Base-by-base conservation (phyloP, 176 grass and related monocot species). In the Secale cereale region DNA sequence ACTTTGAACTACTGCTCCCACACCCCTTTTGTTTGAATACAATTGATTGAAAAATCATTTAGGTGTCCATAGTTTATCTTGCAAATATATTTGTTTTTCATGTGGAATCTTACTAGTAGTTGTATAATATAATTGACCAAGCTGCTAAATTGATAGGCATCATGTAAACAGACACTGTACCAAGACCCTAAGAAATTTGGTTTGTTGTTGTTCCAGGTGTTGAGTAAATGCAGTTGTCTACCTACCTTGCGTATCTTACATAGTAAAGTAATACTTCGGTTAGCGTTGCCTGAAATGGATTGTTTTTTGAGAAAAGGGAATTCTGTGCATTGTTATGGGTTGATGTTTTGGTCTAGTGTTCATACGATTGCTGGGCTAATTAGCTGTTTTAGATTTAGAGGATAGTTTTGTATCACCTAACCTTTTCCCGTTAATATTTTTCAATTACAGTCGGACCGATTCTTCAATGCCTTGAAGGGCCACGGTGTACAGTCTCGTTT, bases 401-500 rank as follows among this genome's bases (percentile, higher is more conserved):
- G 20, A 74, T 73, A 37, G 43, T 29, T 75, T 23, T 45, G 13
- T 81, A 43, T 77, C 35, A 54, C 26, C 48, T 89, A 81, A 64
- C 46, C 59, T 39, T 73, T 77, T 0, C 26, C 23, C n/a, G 35
- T 75, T 67, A 12, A 33, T 84, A 41, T 64, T 64, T 64, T 64
- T 84, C 27, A 82, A 32, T 78, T 85, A 80, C 90, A 99, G 97
- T 99, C 97, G 4, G 97, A 99, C 78, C 90, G 97, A 60, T 99
- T 99, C 83, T 99, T 99, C 79, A 99, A 91, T 94, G 97, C 97
- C 65, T 89, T 99, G 86, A 99, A 99, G 91, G 97, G 97, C 60
- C 97, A 99, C 45, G 97, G 97, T 78, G 90, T 90, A 56, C 66
- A 92, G 15, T 96, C 90, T 30, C 93, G 97, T 82, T 92, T 99